Evolutionary conservation across 176 grass and related monocot genomes (phyloP).

Genomic region (Oryza glaberrima): DNA sequence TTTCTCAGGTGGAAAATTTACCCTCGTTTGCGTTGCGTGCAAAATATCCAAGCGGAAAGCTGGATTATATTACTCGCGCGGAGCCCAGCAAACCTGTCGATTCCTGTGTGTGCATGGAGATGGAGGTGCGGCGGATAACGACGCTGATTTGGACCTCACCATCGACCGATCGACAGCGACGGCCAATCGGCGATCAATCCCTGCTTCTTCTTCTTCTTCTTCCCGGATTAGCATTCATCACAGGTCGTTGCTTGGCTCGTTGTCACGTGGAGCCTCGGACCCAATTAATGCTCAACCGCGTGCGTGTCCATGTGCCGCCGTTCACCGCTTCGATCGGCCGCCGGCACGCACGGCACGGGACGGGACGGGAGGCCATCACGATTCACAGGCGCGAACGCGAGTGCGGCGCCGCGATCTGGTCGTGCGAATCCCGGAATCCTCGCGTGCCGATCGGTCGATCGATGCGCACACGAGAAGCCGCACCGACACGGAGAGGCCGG

Average conservation of each 20-base stretch:
- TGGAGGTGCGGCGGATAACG: not conserved
- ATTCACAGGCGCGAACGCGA: too few relatives aligned
- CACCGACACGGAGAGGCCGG: not conserved
- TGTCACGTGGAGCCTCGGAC: not conserved
- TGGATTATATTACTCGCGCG: not conserved
- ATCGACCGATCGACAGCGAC: not conserved
- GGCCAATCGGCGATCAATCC: not conserved
- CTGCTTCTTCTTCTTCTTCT: not conserved
- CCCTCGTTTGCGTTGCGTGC: too few relatives aligned
- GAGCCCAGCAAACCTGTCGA: not conserved
- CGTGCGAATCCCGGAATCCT: too few relatives aligned
- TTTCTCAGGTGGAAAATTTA: not conserved
- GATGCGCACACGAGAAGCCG: not conserved
- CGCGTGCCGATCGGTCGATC: not conserved
- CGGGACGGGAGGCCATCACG: too few relatives aligned
- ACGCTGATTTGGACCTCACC: not conserved
- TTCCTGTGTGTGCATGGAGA: not conserved
- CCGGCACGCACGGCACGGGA: too few relatives aligned
- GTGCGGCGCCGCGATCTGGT: too few relatives aligned
- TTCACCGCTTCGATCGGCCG: not conserved
- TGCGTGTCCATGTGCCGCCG: not conserved
- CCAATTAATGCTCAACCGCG: not conserved
- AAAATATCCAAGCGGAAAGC: not conserved
- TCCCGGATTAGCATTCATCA: not conserved
- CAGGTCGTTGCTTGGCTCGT: not conserved